Percentiles rank a stretch among this genome's conserved stretches.
Conservation (phyloP, 2,329 filamentous ascomycete genomes). For the Aspergillus sojae region DNA sequence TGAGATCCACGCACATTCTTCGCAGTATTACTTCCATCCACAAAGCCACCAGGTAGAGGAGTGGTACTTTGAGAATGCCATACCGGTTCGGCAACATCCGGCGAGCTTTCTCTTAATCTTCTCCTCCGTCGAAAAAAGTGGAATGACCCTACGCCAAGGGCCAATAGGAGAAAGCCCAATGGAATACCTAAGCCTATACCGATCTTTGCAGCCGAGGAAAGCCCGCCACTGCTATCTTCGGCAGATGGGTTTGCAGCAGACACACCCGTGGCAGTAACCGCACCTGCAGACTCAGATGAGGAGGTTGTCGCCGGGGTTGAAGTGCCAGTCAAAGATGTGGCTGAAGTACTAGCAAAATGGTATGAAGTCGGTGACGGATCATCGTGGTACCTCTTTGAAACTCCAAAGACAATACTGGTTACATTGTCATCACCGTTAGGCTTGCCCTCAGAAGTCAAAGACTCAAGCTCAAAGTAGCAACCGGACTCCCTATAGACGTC, state of each 20-base stretch:
- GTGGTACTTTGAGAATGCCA: neutral
- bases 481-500: constrained; percentile 6
- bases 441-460: neutral
- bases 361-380: constrained; percentile 9
- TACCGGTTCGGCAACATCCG: neutral
- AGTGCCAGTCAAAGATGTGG: neutral
- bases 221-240: neutral
- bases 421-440: neutral
- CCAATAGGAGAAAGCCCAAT: neutral
- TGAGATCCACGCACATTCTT: constrained; percentile 3
- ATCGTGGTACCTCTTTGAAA: constrained; percentile 2
- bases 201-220: constrained; percentile 3
- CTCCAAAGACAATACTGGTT: constrained; percentile 3
- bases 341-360: neutral
- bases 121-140: neutral
- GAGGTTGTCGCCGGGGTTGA: neutral
- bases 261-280: neutral
- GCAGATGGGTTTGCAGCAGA: neutral
- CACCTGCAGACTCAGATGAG: neutral
- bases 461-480: constrained; percentile 7
- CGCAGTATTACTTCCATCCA: neutral
- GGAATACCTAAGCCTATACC: constrained; percentile 11
- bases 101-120: neutral
- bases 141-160: neutral
- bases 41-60: neutral